These are phyloP conservation scores for Fusarium aywerte DNA, from an alignment of 2,329 filamentous ascomycete species.

Conservation along the genomic window DNA sequence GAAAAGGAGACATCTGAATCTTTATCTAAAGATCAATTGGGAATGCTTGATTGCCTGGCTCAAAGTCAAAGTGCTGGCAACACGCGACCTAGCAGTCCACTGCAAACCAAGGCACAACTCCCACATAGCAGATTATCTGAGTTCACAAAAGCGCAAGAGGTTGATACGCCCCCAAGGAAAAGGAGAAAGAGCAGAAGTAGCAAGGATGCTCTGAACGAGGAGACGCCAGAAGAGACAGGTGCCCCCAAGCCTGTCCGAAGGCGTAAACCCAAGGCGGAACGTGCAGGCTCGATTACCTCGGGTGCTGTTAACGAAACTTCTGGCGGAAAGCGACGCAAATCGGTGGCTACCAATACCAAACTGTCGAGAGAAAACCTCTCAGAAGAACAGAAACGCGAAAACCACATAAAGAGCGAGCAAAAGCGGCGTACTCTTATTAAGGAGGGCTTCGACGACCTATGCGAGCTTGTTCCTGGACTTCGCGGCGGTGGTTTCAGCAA, in stretches of 20 bases:
- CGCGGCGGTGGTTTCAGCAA: constrained; percentile 83
- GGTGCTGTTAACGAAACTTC: constrained; percentile 51
- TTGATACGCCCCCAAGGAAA: constrained; percentile 60
- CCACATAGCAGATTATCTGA: constrained; percentile 36
- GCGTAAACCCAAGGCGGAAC: constrained; percentile 61
- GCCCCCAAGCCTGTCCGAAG: constrained; percentile 53
- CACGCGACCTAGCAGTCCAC: constrained; percentile 69
- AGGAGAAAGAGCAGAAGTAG: constrained; percentile 64
- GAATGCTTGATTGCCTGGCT: constrained; percentile 67
- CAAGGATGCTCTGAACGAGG: constrained; percentile 56
- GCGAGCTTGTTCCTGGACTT: constrained; percentile 78
- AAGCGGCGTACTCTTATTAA: constrained; percentile 85
- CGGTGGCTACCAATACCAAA: constrained; percentile 57
- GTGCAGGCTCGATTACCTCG: constrained; percentile 45
- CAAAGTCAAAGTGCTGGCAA: constrained; percentile 67
- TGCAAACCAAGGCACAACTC: constrained; percentile 31
- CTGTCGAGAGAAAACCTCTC: constrained; percentile 75
- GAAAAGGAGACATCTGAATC: constrained; percentile 68
- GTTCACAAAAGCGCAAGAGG: constrained; percentile 51
- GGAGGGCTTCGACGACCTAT: constrained; percentile 84
- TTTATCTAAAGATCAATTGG: constrained; percentile 65
- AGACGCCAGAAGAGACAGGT: constrained; percentile 54
- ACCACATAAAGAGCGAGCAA: constrained; percentile 89
- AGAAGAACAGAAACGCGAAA: constrained; percentile 83
- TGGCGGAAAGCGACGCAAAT: constrained; percentile 63